Evolutionary conservation across 352 stramenopile species (phyloP), one percentile per base, ranked within the genome.

Genomic region (Globisporangium cederbergense): DNA sequence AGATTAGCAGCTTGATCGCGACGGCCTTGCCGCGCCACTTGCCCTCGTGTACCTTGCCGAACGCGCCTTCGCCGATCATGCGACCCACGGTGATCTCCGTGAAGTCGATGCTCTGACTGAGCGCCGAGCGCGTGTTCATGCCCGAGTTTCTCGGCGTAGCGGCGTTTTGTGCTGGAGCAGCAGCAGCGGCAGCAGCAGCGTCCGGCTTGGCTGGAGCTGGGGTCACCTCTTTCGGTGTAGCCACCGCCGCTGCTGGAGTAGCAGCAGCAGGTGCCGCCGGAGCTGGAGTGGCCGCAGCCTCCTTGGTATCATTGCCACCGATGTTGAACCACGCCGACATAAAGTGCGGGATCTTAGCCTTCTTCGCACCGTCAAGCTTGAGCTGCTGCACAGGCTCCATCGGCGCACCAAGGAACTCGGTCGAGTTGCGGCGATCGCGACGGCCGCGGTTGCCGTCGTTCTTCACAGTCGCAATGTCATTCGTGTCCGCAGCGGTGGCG

Each of bases 341-440:
- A 60, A 91, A 91, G 61, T 83, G 72, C 40, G 79, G 79, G 56
- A 91, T 91, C 67, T 90, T 88, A 59, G 83, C 83, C 61, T 89
- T 89, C 56, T 84, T 84, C 4, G 80, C 83, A 0, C 77, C 80
- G 46, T 88, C 83, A 34, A 91, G 70, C 43, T 83, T 83, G 6
- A 89, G 70, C 50, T 89, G 80, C 66, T 84, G 72, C 42, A 86
- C 75, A 4, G 80, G 78, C 46, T 89, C 75, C 54, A 80, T 79
- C 0, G 74, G 65, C 11, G 76, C 64, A 32, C 76, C 78, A 2
- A 86, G 30, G 60, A 83, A 84, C 65, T 86, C 76, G 13, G 78
- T 79, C 38, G 77, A 86, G 43, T 76, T 75, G 36, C 78, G 74
- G 3, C 73, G 68, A 2, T 70, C 72, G 10, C 68, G 67, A 13